These are phyloP conservation scores for Scedosporium dehoogii DNA, from an alignment of 2,329 filamentous ascomycete species.

Conservation along the genomic window DNA sequence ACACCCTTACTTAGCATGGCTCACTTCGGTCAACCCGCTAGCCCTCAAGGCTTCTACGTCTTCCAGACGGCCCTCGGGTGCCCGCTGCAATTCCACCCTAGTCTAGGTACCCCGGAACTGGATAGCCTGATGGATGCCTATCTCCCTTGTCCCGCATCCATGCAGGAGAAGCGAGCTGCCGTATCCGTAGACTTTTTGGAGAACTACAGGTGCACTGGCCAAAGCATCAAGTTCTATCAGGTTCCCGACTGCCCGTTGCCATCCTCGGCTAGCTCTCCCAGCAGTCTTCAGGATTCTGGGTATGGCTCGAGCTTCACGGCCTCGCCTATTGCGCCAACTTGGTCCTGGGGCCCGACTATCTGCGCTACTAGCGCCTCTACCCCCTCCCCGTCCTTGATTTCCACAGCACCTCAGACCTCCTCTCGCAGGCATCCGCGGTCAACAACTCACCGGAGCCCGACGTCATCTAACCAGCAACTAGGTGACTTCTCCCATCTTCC, in stretches of 20 bases:
- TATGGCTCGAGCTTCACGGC: conserved; percentile 36
- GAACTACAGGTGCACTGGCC: conserved; percentile 40
- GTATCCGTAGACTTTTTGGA: conserved; percentile 52
- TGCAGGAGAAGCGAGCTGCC: conserved; percentile 48
- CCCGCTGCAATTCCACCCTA: conserved; percentile 54
- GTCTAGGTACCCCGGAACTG: conserved; percentile 52
- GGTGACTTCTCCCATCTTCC: conserved; percentile 43
- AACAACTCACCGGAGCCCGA: neutral
- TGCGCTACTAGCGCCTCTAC: conserved; percentile 11
- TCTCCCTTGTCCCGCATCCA: conserved; percentile 39
- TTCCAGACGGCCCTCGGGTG: conserved; percentile 48
- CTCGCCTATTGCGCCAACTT: conserved; percentile 38
- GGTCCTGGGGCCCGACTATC: conserved; percentile 32
- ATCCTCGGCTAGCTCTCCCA: conserved; percentile 34
- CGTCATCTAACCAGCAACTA: neutral
- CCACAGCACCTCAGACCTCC: neutral
- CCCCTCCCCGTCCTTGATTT: neutral
- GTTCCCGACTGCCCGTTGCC: conserved; percentile 31
- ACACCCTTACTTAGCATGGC: neutral
- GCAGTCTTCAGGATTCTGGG: conserved; percentile 31
- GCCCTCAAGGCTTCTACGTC: conserved; percentile 43
- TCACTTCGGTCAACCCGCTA: neutral
- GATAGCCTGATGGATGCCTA: conserved; percentile 50
- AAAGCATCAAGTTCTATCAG: conserved; percentile 50
- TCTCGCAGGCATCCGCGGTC: conserved; percentile 11